A percentile compares a stretch with the other conserved stretches of the same genome.
phyloP scores from a whole-genome alignment of 371 early-diverging fungal genomes.

The Mucor sp. region DNA sequence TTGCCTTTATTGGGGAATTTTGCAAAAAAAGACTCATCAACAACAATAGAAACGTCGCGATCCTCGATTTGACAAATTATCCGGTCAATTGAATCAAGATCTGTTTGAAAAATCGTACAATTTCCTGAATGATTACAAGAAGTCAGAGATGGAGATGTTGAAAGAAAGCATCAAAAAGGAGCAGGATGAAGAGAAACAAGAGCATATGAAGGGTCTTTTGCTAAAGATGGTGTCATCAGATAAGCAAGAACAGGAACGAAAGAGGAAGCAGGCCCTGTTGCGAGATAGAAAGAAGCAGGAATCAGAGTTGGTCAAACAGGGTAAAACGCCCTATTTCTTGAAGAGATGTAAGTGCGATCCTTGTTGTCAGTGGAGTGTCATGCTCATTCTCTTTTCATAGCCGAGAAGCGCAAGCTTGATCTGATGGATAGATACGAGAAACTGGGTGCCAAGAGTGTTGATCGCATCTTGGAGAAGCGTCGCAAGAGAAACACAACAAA shows the following conservation, averaged over 20 bases:
- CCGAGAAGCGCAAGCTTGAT: constrained; percentile 79
- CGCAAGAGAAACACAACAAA: constrained; percentile 87
- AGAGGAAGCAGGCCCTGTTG: constrained; percentile 66
- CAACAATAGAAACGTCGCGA: constrained; percentile 69
- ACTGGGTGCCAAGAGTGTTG: constrained; percentile 69
- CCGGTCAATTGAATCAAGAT: constrained; percentile 85
- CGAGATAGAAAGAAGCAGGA: constrained; percentile 82
- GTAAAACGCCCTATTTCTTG: constrained; percentile 90
- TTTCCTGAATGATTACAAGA: constrained; percentile 77
- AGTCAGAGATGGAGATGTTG: constrained; percentile 71
- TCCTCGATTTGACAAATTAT: constrained; percentile 86
- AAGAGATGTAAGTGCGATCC: constrained; percentile 67
- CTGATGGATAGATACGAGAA: constrained; percentile 77
- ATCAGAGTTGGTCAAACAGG: constrained; percentile 73
- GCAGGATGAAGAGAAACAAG: constrained; percentile 58
- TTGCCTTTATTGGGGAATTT: background rate
- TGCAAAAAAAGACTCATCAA: background rate
- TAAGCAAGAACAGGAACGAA: constrained; percentile 47
- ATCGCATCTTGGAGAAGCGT: constrained; percentile 82
- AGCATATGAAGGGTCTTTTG: constrained; percentile 47
- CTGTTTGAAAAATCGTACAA: constrained; percentile 85
- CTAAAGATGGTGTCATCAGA: constrained; percentile 61
- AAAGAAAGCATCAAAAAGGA: constrained; percentile 62
- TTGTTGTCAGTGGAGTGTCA: background rate
- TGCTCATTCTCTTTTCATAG: constrained; percentile 31